Percentiles rank a stretch among this genome's conserved stretches.
Conservation (phyloP, 768 basidiomycete genomes). For the Tephrocybe sp. region DNA sequence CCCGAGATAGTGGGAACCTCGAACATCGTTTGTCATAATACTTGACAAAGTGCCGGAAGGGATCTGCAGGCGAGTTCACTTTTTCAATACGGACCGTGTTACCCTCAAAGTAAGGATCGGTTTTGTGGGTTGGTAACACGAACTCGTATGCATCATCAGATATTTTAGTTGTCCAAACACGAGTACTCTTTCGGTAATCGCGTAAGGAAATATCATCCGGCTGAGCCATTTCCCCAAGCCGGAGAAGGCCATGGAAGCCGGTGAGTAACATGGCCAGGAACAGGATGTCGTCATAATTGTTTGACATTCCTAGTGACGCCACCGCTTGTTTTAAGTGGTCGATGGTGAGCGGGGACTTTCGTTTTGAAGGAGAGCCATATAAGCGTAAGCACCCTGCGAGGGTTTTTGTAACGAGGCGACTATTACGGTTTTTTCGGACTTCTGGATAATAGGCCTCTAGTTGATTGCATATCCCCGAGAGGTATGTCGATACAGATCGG, state of each 20-base stretch:
- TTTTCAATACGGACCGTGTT: slow-evolving; percentile 9
- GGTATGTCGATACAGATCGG: too few species aligned
- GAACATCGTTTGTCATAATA: slow-evolving; percentile 6
- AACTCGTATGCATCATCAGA: slow-evolving; percentile 1
- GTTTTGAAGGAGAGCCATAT: slow-evolving; percentile 4
- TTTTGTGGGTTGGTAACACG: too few species aligned
- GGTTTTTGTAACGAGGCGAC: slow-evolving; percentile 22
- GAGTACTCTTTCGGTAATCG: slow-evolving; percentile 5
- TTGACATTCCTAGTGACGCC: background rate
- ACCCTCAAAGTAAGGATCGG: too few species aligned
- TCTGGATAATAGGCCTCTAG: slow-evolving; percentile 18
- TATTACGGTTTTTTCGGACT: slow-evolving; percentile 17
- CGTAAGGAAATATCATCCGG: too few species aligned
- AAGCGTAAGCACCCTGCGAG: slow-evolving; percentile 22
- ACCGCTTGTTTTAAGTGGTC: background rate
- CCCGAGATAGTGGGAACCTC: slow-evolving; percentile 2
- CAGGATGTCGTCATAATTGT: slow-evolving; percentile 21
- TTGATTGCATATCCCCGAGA: slow-evolving; percentile 32
- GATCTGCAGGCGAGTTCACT: background rate
- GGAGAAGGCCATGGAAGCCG: slow-evolving; percentile 25
- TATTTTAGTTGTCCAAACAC: background rate
- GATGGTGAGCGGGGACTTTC: slow-evolving; percentile 22
- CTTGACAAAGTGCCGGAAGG: background rate
- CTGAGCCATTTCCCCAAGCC: slow-evolving; percentile 26
- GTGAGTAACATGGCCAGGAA: slow-evolving; percentile 26